A percentile compares a stretch with the other conserved stretches of the same genome.
Conservation (phyloP, 106 monocot species). For the Posidonia australis region DNA sequence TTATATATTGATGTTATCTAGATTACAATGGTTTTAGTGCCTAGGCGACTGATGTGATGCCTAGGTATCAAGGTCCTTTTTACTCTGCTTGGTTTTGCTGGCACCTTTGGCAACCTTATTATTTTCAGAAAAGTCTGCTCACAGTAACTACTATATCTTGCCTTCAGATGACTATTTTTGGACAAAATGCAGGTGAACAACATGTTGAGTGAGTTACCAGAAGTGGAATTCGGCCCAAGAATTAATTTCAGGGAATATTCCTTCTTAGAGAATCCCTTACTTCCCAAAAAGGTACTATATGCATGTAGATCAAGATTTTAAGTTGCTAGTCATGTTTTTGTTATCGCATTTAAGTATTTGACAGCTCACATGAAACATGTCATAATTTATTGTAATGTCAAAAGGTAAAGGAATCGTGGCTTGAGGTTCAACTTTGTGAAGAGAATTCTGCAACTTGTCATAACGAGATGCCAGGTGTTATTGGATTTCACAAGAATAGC, state of each 20-base stretch:
- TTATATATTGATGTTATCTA: too few relatives aligned
- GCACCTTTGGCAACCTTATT: neutral
- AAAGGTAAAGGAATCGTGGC: constrained; percentile 78
- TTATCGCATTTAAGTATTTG: neutral
- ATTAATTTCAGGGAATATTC: constrained; percentile 73
- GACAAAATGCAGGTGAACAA: constrained; percentile 38
- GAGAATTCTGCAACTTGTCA: constrained; percentile 29
- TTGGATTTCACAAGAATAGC: constrained; percentile 55
- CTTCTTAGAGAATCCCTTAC: constrained; percentile 53
- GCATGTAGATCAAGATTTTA: neutral
- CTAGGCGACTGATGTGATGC: too few relatives aligned
- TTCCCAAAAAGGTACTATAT: constrained; percentile 39
- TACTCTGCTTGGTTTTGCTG: too few relatives aligned
- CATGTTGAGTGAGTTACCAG: constrained; percentile 53
- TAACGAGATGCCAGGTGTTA: constrained; percentile 18
- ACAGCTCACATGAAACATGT: neutral
- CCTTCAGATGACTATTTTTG: neutral
- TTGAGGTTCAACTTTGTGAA: constrained; percentile 62
- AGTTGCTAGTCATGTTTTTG: neutral
- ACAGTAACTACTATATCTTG: neutral
- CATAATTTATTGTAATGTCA: constrained; percentile 7
- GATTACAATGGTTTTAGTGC: too few relatives aligned
- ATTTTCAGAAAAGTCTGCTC: neutral
- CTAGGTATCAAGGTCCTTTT: too few relatives aligned
- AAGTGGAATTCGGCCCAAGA: constrained; percentile 62